Base-by-base conservation (phyloP, 768 basidiomycete species). In the Peribolospora kevripleyi region DNA sequence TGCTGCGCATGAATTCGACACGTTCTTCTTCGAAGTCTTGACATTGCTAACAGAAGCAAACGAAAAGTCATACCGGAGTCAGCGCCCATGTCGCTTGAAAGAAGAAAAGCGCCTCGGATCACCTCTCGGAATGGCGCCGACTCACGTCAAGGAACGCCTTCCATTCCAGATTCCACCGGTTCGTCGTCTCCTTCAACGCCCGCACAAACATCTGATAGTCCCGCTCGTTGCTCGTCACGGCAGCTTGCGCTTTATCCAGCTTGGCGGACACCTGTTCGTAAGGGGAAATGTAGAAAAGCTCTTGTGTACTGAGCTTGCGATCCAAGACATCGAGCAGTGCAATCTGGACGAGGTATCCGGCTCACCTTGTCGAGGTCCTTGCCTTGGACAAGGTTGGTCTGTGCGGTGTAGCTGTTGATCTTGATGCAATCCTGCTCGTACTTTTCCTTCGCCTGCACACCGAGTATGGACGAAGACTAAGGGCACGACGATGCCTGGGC, bases 1-100 rank as follows among this genome's bases (percentile, higher is more conserved):
- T 84, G 65, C 90, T 85, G 69, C 91, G 95, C 71, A 82, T 79
- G 65, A 91, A 85, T 57, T 88, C 85, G 64, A 90, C 69, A n/a
- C 93, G 76, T 56, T 88, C 81, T 61, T 95, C 88, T 63, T 98
- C 93, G 51, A 93, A 69, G 69, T 98, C 93, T 68, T 98, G 93
- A 58, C 85, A 85, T 48, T 76, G 77, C 66, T 66, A 53, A 25
- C 3, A 55, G 6, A 13, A 10, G 0, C 5, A 10, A 0, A 56
- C 4, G 14, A 43, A 25, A 9, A 46, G 42, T 13, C 43, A 7
- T 7, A 7, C 43, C 13, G 43, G 8, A 45, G 43, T 45, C 43
- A 7, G 8, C 43, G 8, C 13, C 13, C 43, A 7, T 45, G 8
- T 45, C 10, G 42, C n/a, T 36, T 39, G 39, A 25, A 54, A 14